A percentile compares a stretch with the other conserved stretches of the same genome.
phyloP scores from a whole-genome alignment of 192 early-diverging fungal genomes.

The Coemansia reversa region DNA sequence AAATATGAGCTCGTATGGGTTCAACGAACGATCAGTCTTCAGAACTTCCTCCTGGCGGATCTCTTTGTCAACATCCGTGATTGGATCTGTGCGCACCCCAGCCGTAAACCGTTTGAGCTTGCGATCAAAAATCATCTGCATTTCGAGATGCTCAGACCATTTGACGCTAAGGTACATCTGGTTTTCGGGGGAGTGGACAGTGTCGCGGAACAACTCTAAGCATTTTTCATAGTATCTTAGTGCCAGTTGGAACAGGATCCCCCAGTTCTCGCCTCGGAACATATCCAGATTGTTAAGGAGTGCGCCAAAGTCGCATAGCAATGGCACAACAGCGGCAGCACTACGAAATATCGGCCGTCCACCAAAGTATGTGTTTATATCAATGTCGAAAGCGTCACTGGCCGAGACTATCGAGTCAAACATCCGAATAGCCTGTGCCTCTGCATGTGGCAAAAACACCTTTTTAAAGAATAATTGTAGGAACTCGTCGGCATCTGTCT shows the following conservation, averaged over 20 bases:
- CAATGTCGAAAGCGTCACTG: conserved; percentile 45
- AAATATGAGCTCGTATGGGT: conserved; percentile 79
- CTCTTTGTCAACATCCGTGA: conserved; percentile 60
- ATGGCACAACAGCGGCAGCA: conserved; percentile 43
- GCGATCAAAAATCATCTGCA: conserved; percentile 58
- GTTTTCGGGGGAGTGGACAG: conserved; percentile 41
- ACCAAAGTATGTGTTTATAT: conserved; percentile 36
- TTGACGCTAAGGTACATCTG: conserved; percentile 50
- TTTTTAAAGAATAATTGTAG: conserved; percentile 60
- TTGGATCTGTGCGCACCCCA: neutral
- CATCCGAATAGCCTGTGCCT: conserved; percentile 74
- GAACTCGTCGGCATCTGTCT: conserved; percentile 55
- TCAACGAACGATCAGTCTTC: conserved; percentile 76
- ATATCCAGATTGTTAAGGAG: conserved; percentile 41
- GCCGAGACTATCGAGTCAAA: conserved; percentile 36
- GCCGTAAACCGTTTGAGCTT: neutral
- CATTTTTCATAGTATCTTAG: conserved; percentile 47
- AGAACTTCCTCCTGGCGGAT: conserved; percentile 71
- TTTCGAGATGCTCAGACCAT: conserved; percentile 65
- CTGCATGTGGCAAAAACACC: conserved; percentile 79
- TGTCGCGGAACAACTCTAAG: conserved; percentile 49
- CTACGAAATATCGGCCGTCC: conserved; percentile 53
- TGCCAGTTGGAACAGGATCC: conserved; percentile 44
- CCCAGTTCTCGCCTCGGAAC: conserved; percentile 51
- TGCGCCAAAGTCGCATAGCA: conserved; percentile 40